Percentiles rank a stretch among this genome's conserved stretches.
These are phyloP conservation scores for Dichomitus squalens DNA, from an alignment of 1,284 basidiomycete genomes.

Conservation along the genomic window DNA sequence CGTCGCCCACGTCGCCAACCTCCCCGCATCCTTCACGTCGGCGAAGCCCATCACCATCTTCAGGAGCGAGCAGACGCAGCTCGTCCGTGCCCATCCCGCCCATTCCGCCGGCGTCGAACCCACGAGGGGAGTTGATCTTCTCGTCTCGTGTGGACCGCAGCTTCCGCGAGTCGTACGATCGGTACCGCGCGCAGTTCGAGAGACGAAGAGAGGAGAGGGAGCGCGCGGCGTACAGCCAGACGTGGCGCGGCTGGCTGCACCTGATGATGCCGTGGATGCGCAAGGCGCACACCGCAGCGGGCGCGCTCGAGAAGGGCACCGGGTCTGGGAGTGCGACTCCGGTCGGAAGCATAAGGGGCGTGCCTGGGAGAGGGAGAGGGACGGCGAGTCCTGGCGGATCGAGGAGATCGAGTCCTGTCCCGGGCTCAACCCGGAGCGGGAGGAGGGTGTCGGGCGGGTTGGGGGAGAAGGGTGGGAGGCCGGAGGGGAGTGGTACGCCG, in stretches of 20 bases:
- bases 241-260: constrained; percentile 45
- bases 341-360: constrained; percentile 26
- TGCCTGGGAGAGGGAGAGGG: constrained; percentile 34
- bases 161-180: constrained; percentile 93
- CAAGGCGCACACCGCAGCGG: constrained; percentile 17
- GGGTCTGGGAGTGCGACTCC: constrained; percentile 17
- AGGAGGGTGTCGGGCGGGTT: constrained; percentile 11
- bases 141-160: constrained; percentile 81
- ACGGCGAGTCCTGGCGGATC: constrained; percentile 42
- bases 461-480: background rate
- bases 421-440: constrained; percentile 20
- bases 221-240: constrained; percentile 42
- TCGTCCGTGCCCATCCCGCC: constrained; percentile 63
- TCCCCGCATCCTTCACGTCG: constrained; percentile 34
- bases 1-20: constrained; percentile 31
- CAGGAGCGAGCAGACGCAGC: constrained; percentile 38
- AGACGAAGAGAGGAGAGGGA: constrained; percentile 71
- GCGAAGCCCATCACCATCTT: constrained; percentile 42
- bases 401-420: constrained; percentile 44
- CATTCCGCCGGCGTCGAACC: constrained; percentile 88
- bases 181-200: constrained; percentile 92
- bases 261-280: constrained; percentile 43
- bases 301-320: constrained; percentile 3
- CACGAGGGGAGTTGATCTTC: constrained; percentile 96
- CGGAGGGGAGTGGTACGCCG: background rate